These are phyloP conservation scores for Lactifluus volemus DNA, from an alignment of 768 basidiomycete genomes.

Conservation along the genomic window DNA sequence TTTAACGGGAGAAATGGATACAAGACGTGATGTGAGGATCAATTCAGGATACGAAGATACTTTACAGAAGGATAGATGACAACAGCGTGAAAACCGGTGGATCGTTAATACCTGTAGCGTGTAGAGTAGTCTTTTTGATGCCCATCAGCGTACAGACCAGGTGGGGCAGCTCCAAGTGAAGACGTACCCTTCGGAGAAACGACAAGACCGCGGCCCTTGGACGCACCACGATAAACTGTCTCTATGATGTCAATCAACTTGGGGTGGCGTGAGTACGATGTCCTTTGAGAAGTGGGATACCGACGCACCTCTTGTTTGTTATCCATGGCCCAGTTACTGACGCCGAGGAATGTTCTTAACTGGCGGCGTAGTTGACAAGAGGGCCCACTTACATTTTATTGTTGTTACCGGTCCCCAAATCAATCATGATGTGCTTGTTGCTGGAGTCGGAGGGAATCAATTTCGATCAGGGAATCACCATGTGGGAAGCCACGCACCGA, in stretches of 20 bases:
- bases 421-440: constrained; percentile 99
- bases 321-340: constrained; percentile 97
- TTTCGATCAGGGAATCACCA: neutral
- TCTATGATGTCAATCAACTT: constrained; percentile 97
- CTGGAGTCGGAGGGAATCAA: constrained; percentile 33
- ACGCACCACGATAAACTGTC: constrained; percentile 96
- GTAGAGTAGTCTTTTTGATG: constrained; percentile 65
- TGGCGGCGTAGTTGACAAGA: neutral
- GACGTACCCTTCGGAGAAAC: constrained; percentile 86
- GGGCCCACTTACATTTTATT: constrained; percentile 81
- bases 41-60: neutral
- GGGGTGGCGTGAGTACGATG: neutral
- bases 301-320: constrained; percentile 87
- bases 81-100: neutral
- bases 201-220: constrained; percentile 95
- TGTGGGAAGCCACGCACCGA: constrained; percentile 40
- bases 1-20: neutral
- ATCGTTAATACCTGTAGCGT: constrained; percentile 58
- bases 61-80: neutral
- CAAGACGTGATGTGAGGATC: neutral
- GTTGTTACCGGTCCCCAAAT: constrained; percentile 98
- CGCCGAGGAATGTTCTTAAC: neutral
- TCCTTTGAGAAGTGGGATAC: neutral
- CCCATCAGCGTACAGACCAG: neutral
- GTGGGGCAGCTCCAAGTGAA: neutral